phyloP scores from a whole-genome alignment of 2,329 filamentous ascomycete species.

The Massarina eburnea region DNA sequence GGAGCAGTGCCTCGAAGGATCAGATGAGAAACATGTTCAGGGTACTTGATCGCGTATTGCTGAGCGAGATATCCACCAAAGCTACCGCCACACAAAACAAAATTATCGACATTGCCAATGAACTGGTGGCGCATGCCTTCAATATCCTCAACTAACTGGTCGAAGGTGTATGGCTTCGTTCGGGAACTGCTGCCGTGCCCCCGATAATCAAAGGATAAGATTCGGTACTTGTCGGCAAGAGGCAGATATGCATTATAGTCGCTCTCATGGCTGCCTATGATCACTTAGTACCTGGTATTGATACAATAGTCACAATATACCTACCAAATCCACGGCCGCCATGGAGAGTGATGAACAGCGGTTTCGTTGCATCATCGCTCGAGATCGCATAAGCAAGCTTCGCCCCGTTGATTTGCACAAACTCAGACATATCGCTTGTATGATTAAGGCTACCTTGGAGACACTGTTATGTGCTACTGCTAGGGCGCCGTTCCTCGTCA shows the following conservation, averaged over 20 bases:
- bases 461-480: too few relatives aligned
- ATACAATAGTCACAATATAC: not conserved
- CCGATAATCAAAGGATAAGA: conserved; percentile 43
- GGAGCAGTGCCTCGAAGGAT: conserved; percentile 44
- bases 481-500: too few relatives aligned
- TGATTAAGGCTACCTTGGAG: too few relatives aligned
- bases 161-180: conserved; percentile 26
- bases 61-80: conserved; percentile 46
- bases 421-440: not conserved
- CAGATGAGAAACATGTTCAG: conserved; percentile 32
- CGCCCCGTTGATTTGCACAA: conserved; percentile 29
- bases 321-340: conserved; percentile 42
- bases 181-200: conserved; percentile 42
- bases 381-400: conserved; percentile 35
- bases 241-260: conserved; percentile 39
- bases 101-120: conserved; percentile 26
- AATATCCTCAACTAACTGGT: conserved; percentile 44
- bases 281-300: conserved; percentile 17
- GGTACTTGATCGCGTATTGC: conserved; percentile 45
- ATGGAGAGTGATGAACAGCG: conserved; percentile 43
- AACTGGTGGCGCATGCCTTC: conserved; percentile 27
- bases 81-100: conserved; percentile 44
- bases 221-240: conserved; percentile 28
- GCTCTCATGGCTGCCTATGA: conserved; percentile 28
- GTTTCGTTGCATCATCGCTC: conserved; percentile 30